Conservation (phyloP, 2,329 filamentous ascomycete genomes). For the Didymellaceae sp. region DNA sequence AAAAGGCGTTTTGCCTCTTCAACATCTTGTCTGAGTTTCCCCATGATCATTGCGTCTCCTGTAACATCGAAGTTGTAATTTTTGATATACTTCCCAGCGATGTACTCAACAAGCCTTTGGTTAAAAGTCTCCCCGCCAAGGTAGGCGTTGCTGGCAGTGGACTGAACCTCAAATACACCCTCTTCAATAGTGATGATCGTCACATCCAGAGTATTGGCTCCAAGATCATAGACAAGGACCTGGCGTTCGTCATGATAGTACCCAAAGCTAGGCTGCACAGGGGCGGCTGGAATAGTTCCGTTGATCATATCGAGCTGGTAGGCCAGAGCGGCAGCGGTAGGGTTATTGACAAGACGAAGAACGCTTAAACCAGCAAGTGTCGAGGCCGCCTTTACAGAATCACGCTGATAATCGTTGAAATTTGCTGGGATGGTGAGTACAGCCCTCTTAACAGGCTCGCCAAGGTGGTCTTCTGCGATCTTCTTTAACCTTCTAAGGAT, state of each 20-base stretch:
- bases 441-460: slow-evolving; percentile 83
- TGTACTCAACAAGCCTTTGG: slow-evolving; percentile 94
- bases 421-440: slow-evolving; percentile 95
- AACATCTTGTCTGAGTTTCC: slow-evolving; percentile 98
- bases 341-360: slow-evolving; percentile 95
- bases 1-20: slow-evolving; percentile 99
- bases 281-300: slow-evolving; percentile 71
- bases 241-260: slow-evolving; percentile 48
- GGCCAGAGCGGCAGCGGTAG: slow-evolving; percentile 58
- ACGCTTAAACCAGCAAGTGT: slow-evolving; percentile 91
- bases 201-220: slow-evolving; percentile 53
- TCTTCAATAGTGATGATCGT: slow-evolving; percentile 85
- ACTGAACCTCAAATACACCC: slow-evolving; percentile 92
- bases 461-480: slow-evolving; percentile 77
- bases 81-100: slow-evolving; percentile 99
- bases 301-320: no score
- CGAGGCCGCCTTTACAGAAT: slow-evolving; percentile 95
- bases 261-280: slow-evolving; percentile 77
- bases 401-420: slow-evolving; percentile 98
- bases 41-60: slow-evolving; percentile 97
- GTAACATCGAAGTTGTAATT: slow-evolving; percentile 90
- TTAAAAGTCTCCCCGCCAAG: slow-evolving; percentile 99
- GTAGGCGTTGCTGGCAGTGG: slow-evolving; percentile 95
- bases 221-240: slow-evolving; percentile 52
- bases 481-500: slow-evolving; percentile 75